A percentile compares a stretch with the other conserved stretches of the same genome.
Conservation (phyloP, 202 grass and related monocot species). For the Dendrocalamus latiflorus region DNA sequence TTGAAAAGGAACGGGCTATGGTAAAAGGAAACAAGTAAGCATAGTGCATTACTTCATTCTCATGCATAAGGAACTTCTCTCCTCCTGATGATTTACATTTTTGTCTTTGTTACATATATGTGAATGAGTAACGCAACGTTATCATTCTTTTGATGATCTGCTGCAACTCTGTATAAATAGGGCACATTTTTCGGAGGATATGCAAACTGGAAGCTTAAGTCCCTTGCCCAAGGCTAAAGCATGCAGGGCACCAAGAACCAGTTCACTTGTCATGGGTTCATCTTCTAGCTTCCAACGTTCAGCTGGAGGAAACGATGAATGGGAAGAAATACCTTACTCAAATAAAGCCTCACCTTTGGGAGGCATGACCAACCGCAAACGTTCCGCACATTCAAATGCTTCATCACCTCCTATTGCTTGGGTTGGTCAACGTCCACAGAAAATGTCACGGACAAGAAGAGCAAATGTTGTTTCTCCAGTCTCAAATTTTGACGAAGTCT, state of each 20-base stretch:
- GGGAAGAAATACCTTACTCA: slow-evolving; percentile 44
- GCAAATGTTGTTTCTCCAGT: slow-evolving; percentile 85
- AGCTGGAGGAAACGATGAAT: slow-evolving; percentile 47
- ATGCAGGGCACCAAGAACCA: slow-evolving; percentile 69
- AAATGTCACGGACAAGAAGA: slow-evolving; percentile 79
- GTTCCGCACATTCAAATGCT: slow-evolving; percentile 43
- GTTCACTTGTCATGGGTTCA: slow-evolving; percentile 52
- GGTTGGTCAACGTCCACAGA: slow-evolving; percentile 72
- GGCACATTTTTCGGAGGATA: slow-evolving; percentile 49
- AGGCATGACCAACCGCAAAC: slow-evolving; percentile 51
- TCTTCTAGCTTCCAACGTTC: slow-evolving; percentile 58
- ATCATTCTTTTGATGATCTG: not conserved
- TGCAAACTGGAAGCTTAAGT: slow-evolving; percentile 54
- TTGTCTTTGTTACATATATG: not conserved
- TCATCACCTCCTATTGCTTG: slow-evolving; percentile 68
- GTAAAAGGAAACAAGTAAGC: slow-evolving; percentile 85
- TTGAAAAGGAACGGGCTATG: slow-evolving; percentile 56
- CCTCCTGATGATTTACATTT: not conserved
- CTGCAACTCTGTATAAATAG: slow-evolving; percentile 7
- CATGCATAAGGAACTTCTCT: not conserved
- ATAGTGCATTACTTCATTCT: slow-evolving; percentile 10
- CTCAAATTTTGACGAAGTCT: slow-evolving; percentile 73
- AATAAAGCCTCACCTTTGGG: slow-evolving; percentile 62
- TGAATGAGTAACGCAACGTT: not conserved
- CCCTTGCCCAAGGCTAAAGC: slow-evolving; percentile 77